Percentiles rank a stretch among this genome's conserved stretches.
phyloP scores from a whole-genome alignment of 2,329 filamentous ascomycete genomes.

The Sarocladium kiliense region DNA sequence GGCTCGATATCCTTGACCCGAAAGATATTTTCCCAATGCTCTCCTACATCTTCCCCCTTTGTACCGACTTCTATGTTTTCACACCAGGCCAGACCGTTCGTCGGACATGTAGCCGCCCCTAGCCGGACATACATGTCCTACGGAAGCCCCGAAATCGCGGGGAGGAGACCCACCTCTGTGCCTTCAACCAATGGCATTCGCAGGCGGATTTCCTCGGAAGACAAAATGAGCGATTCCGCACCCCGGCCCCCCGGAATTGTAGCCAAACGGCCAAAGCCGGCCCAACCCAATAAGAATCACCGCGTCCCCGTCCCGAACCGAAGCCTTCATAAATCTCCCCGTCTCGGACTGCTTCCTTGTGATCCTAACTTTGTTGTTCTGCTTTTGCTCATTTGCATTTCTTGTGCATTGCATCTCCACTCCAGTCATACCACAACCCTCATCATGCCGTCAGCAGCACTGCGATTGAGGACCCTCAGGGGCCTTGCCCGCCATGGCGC shows the following conservation, averaged over 20 bases:
- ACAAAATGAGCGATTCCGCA: background rate
- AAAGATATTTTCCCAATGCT: too few relatives aligned
- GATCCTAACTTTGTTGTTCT: background rate
- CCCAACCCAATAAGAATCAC: conserved; percentile 1
- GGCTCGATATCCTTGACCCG: too few relatives aligned
- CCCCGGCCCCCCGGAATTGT: background rate
- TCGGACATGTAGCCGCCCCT: conserved; percentile 4
- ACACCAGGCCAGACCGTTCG: background rate
- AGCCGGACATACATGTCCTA: conserved; percentile 5
- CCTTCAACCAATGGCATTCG: background rate
- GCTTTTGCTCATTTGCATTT: background rate
- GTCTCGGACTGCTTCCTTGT: background rate
- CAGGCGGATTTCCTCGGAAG: background rate
- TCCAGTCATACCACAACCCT: background rate
- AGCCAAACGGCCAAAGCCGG: background rate
- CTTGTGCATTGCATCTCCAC: background rate
- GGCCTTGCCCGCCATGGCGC: conserved; percentile 49
- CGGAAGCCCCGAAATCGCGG: background rate
- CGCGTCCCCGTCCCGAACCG: background rate
- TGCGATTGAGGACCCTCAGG: conserved; percentile 39
- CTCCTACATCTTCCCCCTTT: too few relatives aligned
- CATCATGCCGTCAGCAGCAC: conserved; percentile 7
- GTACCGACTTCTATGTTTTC: too few relatives aligned
- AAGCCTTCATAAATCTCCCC: background rate
- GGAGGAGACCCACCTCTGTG: background rate